Percentiles rank a stretch among this genome's conserved stretches.
Conservation (phyloP, 257 asterid genomes). For the Paulownia fortunei region DNA sequence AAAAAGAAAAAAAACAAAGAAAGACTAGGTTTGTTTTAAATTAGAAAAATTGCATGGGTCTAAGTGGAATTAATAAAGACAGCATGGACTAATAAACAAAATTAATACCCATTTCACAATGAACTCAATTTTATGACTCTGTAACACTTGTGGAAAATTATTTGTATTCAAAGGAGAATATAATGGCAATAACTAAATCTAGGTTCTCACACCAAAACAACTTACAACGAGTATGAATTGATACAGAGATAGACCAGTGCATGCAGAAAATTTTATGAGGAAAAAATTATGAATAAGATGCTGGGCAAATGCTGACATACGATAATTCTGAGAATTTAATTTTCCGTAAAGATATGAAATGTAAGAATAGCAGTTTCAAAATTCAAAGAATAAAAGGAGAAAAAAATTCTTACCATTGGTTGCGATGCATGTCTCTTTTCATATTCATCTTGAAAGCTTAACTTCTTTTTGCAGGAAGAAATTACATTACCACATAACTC, state of each 20-base stretch:
- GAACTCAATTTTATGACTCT: constrained; percentile 13
- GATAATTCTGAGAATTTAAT: constrained; percentile 9
- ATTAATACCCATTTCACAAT: background rate
- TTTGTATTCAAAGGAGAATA: background rate
- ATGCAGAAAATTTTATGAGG: background rate
- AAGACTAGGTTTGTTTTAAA: background rate
- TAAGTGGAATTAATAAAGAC: background rate
- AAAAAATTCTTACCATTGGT: constrained; percentile 56
- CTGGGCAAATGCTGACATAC: background rate
- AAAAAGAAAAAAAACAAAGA: too few species aligned
- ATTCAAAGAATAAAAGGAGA: background rate
- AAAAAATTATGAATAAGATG: background rate
- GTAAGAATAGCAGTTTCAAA: background rate
- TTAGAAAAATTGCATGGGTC: background rate
- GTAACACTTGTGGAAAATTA: background rate
- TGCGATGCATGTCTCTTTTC: constrained; percentile 64
- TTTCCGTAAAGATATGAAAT: background rate
- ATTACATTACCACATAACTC: constrained; percentile 74
- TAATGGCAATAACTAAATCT: background rate
- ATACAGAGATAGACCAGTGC: background rate
- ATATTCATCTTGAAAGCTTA: constrained; percentile 65
- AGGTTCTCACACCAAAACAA: background rate
- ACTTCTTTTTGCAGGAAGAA: constrained; percentile 53
- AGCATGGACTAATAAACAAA: background rate
- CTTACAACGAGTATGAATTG: background rate